Evolutionary conservation across 2,329 filamentous ascomycete genomes (phyloP).

Genomic region (Cercospora nicotianae): DNA sequence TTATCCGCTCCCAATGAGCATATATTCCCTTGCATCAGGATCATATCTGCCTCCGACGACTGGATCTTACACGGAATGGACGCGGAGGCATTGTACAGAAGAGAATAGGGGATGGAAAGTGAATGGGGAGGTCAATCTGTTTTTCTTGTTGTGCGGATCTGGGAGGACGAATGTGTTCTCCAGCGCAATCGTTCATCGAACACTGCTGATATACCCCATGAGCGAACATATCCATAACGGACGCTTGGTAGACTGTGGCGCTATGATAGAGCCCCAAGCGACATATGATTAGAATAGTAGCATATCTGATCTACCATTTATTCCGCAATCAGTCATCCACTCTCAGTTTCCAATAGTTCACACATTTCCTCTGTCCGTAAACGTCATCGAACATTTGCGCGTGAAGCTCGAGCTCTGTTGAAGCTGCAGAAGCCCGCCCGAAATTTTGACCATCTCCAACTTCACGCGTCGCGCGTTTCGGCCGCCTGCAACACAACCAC

Average conservation of each 20-base stretch:
- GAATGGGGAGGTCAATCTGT: slow-evolving; percentile 18
- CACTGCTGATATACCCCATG: slow-evolving; percentile 29
- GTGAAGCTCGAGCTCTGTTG: not conserved
- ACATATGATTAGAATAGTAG: slow-evolving; percentile 9
- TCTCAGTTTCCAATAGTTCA: no score
- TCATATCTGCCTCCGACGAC: not conserved
- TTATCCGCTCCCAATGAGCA: slow-evolving; percentile 10
- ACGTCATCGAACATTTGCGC: not conserved
- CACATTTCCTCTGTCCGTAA: not conserved
- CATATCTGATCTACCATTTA: not conserved
- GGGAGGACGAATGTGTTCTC: slow-evolving; percentile 5
- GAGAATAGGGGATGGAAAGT: not conserved
- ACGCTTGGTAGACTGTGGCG: slow-evolving; percentile 10
- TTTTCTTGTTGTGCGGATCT: slow-evolving; percentile 12
- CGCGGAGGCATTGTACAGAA: slow-evolving; percentile 21
- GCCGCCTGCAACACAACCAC: not conserved
- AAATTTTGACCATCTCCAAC: not conserved
- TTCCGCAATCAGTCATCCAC: not conserved
- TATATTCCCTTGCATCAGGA: slow-evolving; percentile 11
- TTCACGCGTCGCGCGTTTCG: not conserved
- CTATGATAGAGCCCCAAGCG: not conserved
- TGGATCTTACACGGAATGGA: not conserved
- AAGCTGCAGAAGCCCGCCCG: not conserved
- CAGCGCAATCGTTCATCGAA: slow-evolving; percentile 4
- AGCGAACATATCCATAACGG: slow-evolving; percentile 13